These are phyloP conservation scores for Clausena lansium DNA, from an alignment of 345 rosid species.

Conservation along the genomic window DNA sequence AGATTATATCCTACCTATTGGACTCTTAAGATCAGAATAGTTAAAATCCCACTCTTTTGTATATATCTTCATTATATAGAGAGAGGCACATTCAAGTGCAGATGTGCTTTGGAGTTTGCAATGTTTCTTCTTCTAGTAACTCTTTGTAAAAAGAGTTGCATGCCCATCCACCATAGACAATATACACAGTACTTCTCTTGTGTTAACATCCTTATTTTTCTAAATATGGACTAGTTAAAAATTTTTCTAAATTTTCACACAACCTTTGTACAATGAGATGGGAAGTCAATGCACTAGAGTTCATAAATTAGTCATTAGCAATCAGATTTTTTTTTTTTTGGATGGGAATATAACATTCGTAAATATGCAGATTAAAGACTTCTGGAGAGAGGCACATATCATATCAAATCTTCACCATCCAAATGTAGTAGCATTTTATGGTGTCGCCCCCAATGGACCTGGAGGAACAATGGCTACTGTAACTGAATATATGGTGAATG, in stretches of 20 bases:
- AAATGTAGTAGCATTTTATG: slow-evolving; percentile 89
- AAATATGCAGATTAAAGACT: slow-evolving; percentile 59
- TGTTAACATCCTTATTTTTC: too few relatives aligned
- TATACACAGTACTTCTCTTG: too few relatives aligned
- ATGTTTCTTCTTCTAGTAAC: too few relatives aligned
- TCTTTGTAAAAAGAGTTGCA: too few relatives aligned
- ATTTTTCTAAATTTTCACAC: too few relatives aligned
- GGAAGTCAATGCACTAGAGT: too few relatives aligned
- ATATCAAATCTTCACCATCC: slow-evolving; percentile 94
- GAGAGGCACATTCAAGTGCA: too few relatives aligned
- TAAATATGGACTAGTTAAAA: too few relatives aligned
- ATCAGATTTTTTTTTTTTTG: background rate
- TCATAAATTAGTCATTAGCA: too few relatives aligned
- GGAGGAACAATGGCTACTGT: slow-evolving; percentile 90
- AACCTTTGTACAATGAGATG: too few relatives aligned
- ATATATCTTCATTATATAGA: background rate
- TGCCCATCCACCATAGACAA: too few relatives aligned
- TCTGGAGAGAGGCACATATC: slow-evolving; percentile 91
- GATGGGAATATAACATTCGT: slow-evolving; percentile 1
- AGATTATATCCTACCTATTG: background rate
- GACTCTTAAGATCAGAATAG: background rate
- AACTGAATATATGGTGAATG: slow-evolving; percentile 86
- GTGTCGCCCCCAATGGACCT: slow-evolving; percentile 88
- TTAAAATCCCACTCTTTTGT: background rate
- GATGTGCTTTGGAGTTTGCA: too few relatives aligned